Evolutionary conservation across 768 basidiomycete species (phyloP).

Genomic region (Terana coerulea): DNA sequence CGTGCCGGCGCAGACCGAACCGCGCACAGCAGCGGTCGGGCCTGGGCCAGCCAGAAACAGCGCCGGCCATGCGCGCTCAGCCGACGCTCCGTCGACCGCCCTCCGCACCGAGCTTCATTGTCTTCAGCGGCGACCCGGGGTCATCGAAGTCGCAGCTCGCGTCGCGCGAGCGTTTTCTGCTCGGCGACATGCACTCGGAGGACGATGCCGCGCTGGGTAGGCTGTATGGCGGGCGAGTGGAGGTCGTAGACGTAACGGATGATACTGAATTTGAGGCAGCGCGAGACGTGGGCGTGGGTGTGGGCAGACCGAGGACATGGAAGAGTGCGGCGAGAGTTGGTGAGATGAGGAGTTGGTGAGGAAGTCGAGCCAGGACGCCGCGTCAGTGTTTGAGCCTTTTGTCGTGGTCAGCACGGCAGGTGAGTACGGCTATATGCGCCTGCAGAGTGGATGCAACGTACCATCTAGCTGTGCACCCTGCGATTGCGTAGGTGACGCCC

Average conservation of each 20-base stretch:
- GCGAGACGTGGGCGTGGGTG: slow-evolving; percentile 4
- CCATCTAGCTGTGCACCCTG: not conserved
- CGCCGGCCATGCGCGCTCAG: not conserved
- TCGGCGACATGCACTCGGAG: slow-evolving; percentile 1
- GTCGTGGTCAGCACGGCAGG: not conserved
- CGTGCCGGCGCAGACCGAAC: no score
- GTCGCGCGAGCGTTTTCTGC: slow-evolving; percentile 8
- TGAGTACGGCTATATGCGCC: not conserved
- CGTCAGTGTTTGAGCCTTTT: not conserved
- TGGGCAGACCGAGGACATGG: slow-evolving; percentile 5
- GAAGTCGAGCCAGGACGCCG: slow-evolving; percentile 14
- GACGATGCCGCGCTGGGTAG: slow-evolving; percentile 6
- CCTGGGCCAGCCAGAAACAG: no score
- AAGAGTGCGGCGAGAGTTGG: not conserved
- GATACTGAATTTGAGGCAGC: slow-evolving; percentile 4
- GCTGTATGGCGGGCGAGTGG: not conserved
- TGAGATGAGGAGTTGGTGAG: not conserved
- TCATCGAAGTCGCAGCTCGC: not conserved
- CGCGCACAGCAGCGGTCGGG: no score
- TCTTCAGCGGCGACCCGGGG: not conserved
- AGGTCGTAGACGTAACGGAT: not conserved
- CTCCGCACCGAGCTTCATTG: not conserved
- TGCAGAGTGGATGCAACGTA: not conserved
- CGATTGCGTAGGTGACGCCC: not conserved
- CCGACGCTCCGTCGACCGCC: slow-evolving; percentile 5